Percentiles rank a stretch among this genome's conserved stretches.
Evolutionary conservation across 768 basidiomycete genomes (phyloP).

Genomic region (Dacryopinax primogenitus): DNA sequence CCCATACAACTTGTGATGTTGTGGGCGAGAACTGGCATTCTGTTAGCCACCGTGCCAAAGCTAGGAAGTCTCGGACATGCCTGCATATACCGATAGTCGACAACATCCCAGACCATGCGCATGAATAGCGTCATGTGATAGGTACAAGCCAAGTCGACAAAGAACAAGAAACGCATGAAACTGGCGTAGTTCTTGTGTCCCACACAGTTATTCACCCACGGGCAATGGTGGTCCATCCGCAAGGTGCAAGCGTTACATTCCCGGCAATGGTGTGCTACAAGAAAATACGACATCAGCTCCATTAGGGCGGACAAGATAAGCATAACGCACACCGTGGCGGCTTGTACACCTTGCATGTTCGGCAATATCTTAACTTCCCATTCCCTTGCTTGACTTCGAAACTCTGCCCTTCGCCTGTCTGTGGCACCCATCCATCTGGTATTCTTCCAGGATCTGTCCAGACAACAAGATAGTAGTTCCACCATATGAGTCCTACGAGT

Average conservation of each 20-base stretch:
- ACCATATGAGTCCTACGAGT: constrained; percentile 62
- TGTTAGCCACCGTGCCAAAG: background rate
- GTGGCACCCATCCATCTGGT: constrained; percentile 71
- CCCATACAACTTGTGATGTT: constrained; percentile 57
- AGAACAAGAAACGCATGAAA: constrained; percentile 78
- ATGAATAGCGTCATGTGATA: constrained; percentile 83
- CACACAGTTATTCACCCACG: constrained; percentile 90
- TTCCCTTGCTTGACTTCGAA: constrained; percentile 86
- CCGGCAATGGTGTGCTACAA: constrained; percentile 4
- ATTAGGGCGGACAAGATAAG: constrained; percentile 13
- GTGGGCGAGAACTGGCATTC: constrained; percentile 51
- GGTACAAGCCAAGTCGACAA: constrained; percentile 73
- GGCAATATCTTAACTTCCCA: constrained; percentile 70
- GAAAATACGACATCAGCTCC: background rate
- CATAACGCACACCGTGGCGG: constrained; percentile 29
- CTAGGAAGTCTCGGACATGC: background rate
- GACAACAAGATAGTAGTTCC: constrained; percentile 82
- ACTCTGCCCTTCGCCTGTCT: constrained; percentile 49
- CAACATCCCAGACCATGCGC: constrained; percentile 41
- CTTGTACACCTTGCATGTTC: constrained; percentile 73
- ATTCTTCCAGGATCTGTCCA: constrained; percentile 73
- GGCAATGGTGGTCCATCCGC: constrained; percentile 68
- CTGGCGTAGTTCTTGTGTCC: constrained; percentile 78
- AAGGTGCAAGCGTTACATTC: background rate
- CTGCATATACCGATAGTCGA: constrained; percentile 20